phyloP scores from a whole-genome alignment of 2,329 filamentous ascomycete genomes.

The Dendryphion nanum region DNA sequence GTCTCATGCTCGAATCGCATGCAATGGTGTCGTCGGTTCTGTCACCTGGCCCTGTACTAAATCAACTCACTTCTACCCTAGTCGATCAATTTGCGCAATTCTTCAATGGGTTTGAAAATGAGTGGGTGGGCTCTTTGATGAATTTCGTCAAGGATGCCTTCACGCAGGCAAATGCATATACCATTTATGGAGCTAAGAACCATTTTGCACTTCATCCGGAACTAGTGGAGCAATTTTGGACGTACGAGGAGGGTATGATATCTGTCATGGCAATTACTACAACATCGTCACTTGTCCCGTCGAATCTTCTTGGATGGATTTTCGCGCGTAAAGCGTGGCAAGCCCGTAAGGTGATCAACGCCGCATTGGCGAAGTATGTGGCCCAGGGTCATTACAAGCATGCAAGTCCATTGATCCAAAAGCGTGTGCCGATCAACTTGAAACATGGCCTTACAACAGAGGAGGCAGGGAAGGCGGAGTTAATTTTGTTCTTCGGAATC shows the following conservation, averaged over 20 bases:
- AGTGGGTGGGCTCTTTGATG: conserved; percentile 16
- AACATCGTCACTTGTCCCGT: too few species aligned
- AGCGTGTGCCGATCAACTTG: conserved; percentile 17
- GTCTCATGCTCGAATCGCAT: conserved; percentile 12
- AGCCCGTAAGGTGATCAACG: conserved; percentile 24
- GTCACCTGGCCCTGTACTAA: conserved; percentile 14
- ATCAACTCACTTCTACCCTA: conserved; percentile 30
- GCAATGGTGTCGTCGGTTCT: conserved; percentile 10
- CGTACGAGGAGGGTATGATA: conserved; percentile 37
- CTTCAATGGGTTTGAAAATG: conserved; percentile 26
- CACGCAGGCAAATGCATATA: conserved; percentile 38
- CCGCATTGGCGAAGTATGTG: conserved; percentile 18
- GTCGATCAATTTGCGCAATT: conserved; percentile 28
- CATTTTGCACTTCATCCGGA: conserved; percentile 33
- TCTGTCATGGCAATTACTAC: conserved; percentile 27
- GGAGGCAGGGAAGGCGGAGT: conserved; percentile 14
- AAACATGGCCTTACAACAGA: conserved; percentile 13
- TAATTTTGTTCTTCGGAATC: conserved; percentile 33
- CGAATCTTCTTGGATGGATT: conserved; percentile 33
- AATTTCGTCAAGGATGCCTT: conserved; percentile 27
- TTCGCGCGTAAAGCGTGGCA: conserved; percentile 38
- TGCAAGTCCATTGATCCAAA: conserved; percentile 20
- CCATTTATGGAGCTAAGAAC: conserved; percentile 45
- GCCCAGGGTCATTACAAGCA: conserved; percentile 19
- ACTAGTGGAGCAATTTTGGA: conserved; percentile 40